Base-by-base conservation (phyloP, 2,329 filamentous ascomycete species). In the Fusarium sulawesiense region DNA sequence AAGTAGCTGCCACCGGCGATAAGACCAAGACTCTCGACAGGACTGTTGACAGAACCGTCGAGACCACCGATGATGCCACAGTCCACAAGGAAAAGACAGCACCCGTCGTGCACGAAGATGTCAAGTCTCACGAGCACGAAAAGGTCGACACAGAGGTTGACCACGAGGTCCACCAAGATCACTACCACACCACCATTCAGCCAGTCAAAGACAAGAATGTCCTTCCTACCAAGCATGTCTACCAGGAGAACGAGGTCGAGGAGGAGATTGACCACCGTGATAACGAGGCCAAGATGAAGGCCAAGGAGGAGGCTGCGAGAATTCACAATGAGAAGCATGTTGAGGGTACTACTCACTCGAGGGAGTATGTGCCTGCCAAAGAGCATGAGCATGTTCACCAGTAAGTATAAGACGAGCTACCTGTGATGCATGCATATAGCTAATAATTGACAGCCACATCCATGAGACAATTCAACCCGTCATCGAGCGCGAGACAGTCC, bases 401-500 rank as follows among this genome's bases (percentile, higher is more conserved):
- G 65, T 64, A 41, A 49, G 65, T 29, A 27, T 10, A 27, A 11
- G 27, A 11, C 10, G 21, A 21, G 4, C 21, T 21, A 21, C 20
- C n/a, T n/a, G n/a, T n/a, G n/a, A n/a, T n/a, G n/a, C n/a, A n/a
- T n/a, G n/a, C n/a, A n/a, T n/a, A n/a, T 21, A 21, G 25, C 58
- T 68, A 11, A 68, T 44, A 21, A 1, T 1, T 4, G 2, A 7
- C 3, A 68, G 65, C 10, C 65, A 68, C 14, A 29, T 68, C 12
- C 64, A 68, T 9, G 65, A 68, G 12, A 68, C 60, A 3, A 68
- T 68, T 7, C 65, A 68, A 30, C 65, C 65, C 13, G 65, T 68
- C 11, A 68, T 68, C 13, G 65, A 68, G 64, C 48, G 65, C 16
- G 65, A 68, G 25, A 68, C 65, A 3, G 53, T 68, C n/a, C 59